Base-by-base conservation (phyloP, 805 yeast genomes). In the Candida namnaoensis region DNA sequence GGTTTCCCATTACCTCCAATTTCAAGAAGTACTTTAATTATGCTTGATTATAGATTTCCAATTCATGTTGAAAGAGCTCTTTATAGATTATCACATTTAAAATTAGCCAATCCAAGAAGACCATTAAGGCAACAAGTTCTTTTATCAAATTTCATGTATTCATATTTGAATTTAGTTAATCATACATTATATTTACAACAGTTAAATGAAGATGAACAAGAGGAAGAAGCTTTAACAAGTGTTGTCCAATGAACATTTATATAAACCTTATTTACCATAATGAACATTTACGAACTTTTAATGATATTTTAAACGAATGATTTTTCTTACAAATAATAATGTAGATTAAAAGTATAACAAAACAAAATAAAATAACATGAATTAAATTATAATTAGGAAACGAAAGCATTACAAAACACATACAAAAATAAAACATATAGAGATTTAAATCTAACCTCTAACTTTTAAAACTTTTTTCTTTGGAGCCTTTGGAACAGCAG, bases 61-160 rank as follows among this genome's bases (percentile, higher is more conserved):
- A 80, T 93, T 37, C 96, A 91, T 60, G 95, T 93, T 36, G 99
- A 93, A 61, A 72, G 99, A 35, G 99, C 99, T 0, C 85, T 93
- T 40, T 93, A 93, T 61, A 69, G 99, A 43, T 69, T 93, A 42
- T 85, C 96, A 41, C 99, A 93, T 62, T 66, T 93, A 58, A 93
- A 93, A 60, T 70, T 93, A 48, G 96, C 98, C 25, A 95, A 93
- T 61, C 91, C 98, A 1, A 84, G 88, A 56, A 69, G 98, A 44
- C 93, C 95, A 27, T 65, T 93, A 47, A 72, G 88, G 34, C 97
- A 93, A 59, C 99, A 93, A 59, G 99, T 93, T 2, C 61, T 93
- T 39, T 65, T 93, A 48, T 87, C 96, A 44, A 93, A 93, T 60
- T 93, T 93, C 74, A 93, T 93, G 99, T 93, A 93, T 58, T 91